Conservation (phyloP, 805 yeast genomes). For the Saturnispora kantuleensis region DNA sequence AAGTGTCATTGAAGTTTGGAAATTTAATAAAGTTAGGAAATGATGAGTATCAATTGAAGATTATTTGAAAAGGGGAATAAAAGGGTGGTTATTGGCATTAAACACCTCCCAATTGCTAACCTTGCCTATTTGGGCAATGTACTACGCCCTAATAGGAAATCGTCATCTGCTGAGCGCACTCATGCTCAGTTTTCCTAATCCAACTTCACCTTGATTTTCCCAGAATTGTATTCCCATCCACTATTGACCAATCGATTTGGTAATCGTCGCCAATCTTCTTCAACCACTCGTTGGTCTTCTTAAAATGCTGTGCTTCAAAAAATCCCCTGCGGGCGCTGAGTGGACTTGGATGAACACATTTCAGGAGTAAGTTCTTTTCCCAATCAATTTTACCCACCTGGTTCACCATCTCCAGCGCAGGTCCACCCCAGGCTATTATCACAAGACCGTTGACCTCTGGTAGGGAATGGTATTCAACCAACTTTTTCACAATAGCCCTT, state of each 20-base stretch:
- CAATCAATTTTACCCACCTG: conserved; percentile 22
- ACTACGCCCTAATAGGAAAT: not conserved
- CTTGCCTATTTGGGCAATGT: conserved; percentile 1
- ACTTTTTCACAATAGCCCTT: conserved; percentile 48
- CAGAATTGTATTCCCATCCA: conserved; percentile 8
- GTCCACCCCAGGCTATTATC: conserved; percentile 52
- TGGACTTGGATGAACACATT: conserved; percentile 91
- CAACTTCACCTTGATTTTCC: not conserved
- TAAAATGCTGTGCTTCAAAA: conserved; percentile 68
- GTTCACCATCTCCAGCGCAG: conserved; percentile 32
- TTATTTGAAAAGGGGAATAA: not conserved
- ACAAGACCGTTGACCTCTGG: conserved; percentile 43
- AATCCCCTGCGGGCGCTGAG: conserved; percentile 83
- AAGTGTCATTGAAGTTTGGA: not conserved
- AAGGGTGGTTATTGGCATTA: not conserved
- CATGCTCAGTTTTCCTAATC: not conserved
- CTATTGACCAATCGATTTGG: conserved; percentile 20
- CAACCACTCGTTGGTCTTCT: conserved; percentile 72
- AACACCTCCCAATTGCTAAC: not conserved
- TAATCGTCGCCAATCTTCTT: conserved; percentile 26
- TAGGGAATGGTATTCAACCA: conserved; percentile 39
- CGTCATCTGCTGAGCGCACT: not conserved
- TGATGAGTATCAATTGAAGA: not conserved
- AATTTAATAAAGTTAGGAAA: not conserved
- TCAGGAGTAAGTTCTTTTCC: conserved; percentile 41